phyloP scores from a whole-genome alignment of 1,284 basidiomycete species.

The Cutaneotrichosporon dermatis region DNA sequence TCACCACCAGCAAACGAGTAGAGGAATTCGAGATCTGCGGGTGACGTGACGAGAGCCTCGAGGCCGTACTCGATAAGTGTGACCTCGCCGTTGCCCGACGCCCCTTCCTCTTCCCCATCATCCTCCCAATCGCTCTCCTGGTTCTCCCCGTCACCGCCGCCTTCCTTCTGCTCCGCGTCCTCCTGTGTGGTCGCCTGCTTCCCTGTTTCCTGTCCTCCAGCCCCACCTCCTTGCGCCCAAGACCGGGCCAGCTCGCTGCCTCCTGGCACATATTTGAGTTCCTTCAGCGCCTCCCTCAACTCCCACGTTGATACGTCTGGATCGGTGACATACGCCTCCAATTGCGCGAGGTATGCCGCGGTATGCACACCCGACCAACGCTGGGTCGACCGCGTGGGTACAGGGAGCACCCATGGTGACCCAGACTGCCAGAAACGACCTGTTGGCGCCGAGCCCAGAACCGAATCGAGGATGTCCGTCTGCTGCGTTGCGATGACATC shows the following conservation, averaged over 20 bases:
- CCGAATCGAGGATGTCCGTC: background rate
- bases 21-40: background rate
- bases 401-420: background rate
- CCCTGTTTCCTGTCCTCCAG: no score
- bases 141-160: no score
- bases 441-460: background rate
- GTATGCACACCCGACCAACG: background rate
- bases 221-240: background rate
- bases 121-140: no score
- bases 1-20: background rate
- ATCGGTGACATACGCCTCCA: background rate
- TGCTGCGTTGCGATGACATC: background rate
- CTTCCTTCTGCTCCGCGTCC: no score
- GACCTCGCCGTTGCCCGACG: background rate
- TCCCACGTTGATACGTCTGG: background rate
- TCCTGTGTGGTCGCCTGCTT: no score
- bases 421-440: background rate
- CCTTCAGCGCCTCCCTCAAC: background rate
- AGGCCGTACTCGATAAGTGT: background rate
- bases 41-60: background rate
- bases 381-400: background rate
- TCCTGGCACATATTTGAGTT: background rate
- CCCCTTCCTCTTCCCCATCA: no score
- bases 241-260: background rate
- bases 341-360: background rate